Evolutionary conservation across 2,329 filamentous ascomycete species (phyloP), one percentile per base, ranked within the genome.

Genomic region (Fusarium paranaense): DNA sequence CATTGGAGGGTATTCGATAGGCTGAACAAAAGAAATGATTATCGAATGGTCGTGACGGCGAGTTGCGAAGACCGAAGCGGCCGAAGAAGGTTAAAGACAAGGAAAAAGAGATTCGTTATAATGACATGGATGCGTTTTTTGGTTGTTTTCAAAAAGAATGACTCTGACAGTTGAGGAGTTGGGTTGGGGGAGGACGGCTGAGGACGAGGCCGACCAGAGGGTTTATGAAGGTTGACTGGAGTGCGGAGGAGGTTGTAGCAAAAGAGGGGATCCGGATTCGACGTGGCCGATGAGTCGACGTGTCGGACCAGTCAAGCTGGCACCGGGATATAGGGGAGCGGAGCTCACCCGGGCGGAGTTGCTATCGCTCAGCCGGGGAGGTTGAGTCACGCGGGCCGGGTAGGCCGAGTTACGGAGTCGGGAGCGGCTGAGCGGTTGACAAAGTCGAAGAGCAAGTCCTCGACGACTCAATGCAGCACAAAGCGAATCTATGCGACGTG

Each of bases 71-170:
- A 81, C 79, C 79, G 76, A 66, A 74, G 71, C 57, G 79, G 80
- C 78, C 79, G 74, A 70, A 70, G 73, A 78, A 78, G 71, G 67
- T 78, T 77, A 71, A 79, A 77, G 74, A 75, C 77, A 82, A 80
- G 75, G 77, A 76, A 79, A 80, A 79, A 72, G 76, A 78, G 64
- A 79, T 80, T 83, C 84, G 84, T 86, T 86, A 86, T 82, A 75
- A 81, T 79, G 80, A 85, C 84, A 86, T 86, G 79, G 80, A 81
- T 76, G 78, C 81, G 79, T 80, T 81, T 75, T 77, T 72, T 77
- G 70, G 71, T 69, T 71, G 61, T 38, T 74, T 73, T 69, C 60
- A 56, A 74, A 78, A 81, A 77, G 78, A 79, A 76, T 77, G 80
- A 77, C 74, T 79, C 75, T 72, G 71, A 74, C 75, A 76, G 71